Base-by-base conservation (phyloP, 768 basidiomycete genomes). In the Plicaturopsis crispa region DNA sequence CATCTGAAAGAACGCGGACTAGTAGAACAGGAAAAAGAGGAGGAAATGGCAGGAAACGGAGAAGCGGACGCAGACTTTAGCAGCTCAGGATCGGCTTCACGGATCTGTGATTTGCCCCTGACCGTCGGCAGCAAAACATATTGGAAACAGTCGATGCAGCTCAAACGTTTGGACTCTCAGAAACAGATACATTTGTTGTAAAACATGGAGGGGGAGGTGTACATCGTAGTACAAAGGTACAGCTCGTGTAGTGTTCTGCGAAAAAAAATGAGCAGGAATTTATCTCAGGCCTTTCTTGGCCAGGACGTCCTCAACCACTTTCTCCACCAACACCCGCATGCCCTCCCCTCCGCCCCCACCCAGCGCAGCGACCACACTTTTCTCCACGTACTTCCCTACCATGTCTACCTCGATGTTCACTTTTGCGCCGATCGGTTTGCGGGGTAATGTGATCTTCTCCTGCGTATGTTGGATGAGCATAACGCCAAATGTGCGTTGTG, bases 391-490 rank as follows among this genome's bases (percentile, higher is more conserved):
- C 60, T 94, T 94, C 12, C 87, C 91, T 14, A 93, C 80, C 78
- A 91, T 89, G 55, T 96, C 91, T 31, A 84, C 91, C 65, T 99
- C 96, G 42, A 99, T 74, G 53, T 99, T 99, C 36, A 98, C 92
- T 50, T 72, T 84, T 33, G 75, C 74, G 1, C 92, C 93, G 1
- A 84, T 56, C 3, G 50, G 47, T 59, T 98, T 99, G 44, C 62
- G 71, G 26, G 73, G 72, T 36, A 99, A 68, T 2, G 87, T 83
- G 41, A 97, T 82, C 60, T 82, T 90, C 50, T 80, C 65, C 55
- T 96, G 94, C 8, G 90, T 93, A 61, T 98, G 93, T 49, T 77
- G 77, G 61, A 99, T 93, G 47, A 99, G 75, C 93, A 98, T 98
- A 36, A 99, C 73, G 23, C 81, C 79, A 53, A 98, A 94, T 31